These are phyloP conservation scores for Solanum habrochaites DNA, from an alignment of 257 asterid genomes.

Conservation along the genomic window DNA sequence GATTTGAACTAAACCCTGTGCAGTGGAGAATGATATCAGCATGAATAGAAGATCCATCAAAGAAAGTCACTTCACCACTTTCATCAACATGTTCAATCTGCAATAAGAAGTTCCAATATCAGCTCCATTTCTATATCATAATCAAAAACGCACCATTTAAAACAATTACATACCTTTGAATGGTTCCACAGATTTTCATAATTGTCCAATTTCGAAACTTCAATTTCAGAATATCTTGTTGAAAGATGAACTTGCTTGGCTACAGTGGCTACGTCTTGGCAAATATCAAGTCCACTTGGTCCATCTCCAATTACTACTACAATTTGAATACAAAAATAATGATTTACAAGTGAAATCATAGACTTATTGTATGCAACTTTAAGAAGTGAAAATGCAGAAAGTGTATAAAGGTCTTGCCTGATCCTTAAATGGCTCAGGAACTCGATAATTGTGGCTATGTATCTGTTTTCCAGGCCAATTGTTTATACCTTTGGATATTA, in stretches of 20 bases:
- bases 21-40: conserved; percentile 52
- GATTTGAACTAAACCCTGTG: conserved; percentile 32
- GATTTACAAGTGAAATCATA: not conserved
- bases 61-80: conserved; percentile 39
- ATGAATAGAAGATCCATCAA: conserved; percentile 34
- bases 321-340: conserved; percentile 13
- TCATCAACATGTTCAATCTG: conserved; percentile 30
- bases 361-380: not conserved
- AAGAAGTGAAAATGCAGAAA: not conserved
- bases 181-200: conserved; percentile 14
- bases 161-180: not conserved
- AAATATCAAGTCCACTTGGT: conserved; percentile 46
- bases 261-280: conserved; percentile 23
- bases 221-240: conserved; percentile 19
- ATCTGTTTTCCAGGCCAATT: conserved; percentile 62
- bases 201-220: conserved; percentile 14
- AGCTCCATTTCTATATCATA: not conserved
- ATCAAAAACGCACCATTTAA: not conserved
- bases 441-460: conserved; percentile 59
- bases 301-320: conserved; percentile 62
- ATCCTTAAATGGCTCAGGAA: conserved; percentile 37
- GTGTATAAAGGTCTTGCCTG: conserved; percentile 16
- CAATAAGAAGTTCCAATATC: not conserved
- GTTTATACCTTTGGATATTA: conserved; percentile 23
- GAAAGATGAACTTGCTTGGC: conserved; percentile 64